phyloP scores from a whole-genome alignment of 73 alveolate species.

The Uronychia binucleata region DNA sequence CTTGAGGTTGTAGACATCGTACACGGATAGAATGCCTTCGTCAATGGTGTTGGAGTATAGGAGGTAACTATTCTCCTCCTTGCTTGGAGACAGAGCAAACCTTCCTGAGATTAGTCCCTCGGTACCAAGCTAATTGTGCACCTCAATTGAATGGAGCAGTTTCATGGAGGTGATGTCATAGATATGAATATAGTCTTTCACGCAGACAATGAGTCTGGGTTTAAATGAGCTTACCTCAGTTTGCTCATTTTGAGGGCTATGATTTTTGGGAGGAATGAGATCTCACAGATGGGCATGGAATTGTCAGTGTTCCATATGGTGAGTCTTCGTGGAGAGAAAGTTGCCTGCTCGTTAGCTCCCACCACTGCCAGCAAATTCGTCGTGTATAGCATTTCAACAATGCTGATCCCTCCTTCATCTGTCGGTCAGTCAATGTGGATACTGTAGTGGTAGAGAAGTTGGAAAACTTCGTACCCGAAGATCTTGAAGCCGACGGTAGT shows the following conservation, averaged over 20 bases:
- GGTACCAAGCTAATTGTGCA: conserved; percentile 69
- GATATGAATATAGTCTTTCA: conserved; percentile 70
- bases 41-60: conserved; percentile 68
- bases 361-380: conserved; percentile 76
- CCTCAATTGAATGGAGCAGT: conserved; percentile 58
- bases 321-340: conserved; percentile 72
- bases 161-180: conserved; percentile 71
- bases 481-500: conserved; percentile 78
- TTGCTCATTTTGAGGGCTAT: conserved; percentile 70
- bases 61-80: conserved; percentile 64
- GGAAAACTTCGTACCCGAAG: conserved; percentile 10
- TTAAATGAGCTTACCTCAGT: conserved; percentile 3
- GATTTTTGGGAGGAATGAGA: conserved; percentile 64
- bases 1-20: conserved; percentile 70
- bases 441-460: not conserved
- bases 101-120: not conserved
- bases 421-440: not conserved
- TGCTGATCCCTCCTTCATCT: conserved; percentile 74
- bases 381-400: conserved; percentile 85
- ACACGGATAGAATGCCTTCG: conserved; percentile 76
- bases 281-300: conserved; percentile 60
- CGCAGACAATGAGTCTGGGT: conserved; percentile 70
- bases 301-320: conserved; percentile 77
- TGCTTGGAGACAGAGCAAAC: conserved; percentile 68
- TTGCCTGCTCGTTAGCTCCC: conserved; percentile 68